Conservation (phyloP, 1,139 yeast genomes). For the Sporopachydermia cereana region DNA sequence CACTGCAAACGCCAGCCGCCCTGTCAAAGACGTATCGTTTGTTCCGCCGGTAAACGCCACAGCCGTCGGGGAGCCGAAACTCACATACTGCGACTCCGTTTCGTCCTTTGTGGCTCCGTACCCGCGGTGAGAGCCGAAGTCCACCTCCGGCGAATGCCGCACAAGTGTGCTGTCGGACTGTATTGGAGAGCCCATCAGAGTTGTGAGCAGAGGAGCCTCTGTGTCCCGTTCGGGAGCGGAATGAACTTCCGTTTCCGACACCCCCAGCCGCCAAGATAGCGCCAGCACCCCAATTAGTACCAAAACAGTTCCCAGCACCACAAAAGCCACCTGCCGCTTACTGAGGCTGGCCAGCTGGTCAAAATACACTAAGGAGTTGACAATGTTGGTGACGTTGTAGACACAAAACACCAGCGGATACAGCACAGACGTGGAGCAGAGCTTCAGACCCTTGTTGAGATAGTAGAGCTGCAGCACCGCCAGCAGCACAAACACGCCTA, state of each 20-base stretch:
- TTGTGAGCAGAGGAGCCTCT: neutral
- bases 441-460: slow-evolving; percentile 61
- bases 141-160: neutral
- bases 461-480: slow-evolving; percentile 69
- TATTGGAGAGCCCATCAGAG: neutral
- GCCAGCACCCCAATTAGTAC: slow-evolving; percentile 44
- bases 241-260: slow-evolving; percentile 4
- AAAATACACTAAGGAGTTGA: slow-evolving; percentile 61
- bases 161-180: too few species aligned
- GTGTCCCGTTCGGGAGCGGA: neutral
- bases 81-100: slow-evolving; percentile 9
- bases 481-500: slow-evolving; percentile 47
- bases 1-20: neutral
- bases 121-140: neutral
- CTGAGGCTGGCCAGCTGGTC: slow-evolving; percentile 36
- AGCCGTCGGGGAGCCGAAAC: slow-evolving; percentile 7
- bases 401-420: slow-evolving; percentile 83
- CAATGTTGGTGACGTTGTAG: slow-evolving; percentile 61
- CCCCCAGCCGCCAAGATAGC: slow-evolving; percentile 32
- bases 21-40: neutral
- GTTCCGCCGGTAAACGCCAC: neutral
- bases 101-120: slow-evolving; percentile 6
- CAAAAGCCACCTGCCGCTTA: slow-evolving; percentile 28
- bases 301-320: slow-evolving; percentile 37
- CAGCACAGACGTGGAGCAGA: slow-evolving; percentile 63